phyloP scores from a whole-genome alignment of 2,329 filamentous ascomycete genomes.

The Aspergillus quadrilineatus region DNA sequence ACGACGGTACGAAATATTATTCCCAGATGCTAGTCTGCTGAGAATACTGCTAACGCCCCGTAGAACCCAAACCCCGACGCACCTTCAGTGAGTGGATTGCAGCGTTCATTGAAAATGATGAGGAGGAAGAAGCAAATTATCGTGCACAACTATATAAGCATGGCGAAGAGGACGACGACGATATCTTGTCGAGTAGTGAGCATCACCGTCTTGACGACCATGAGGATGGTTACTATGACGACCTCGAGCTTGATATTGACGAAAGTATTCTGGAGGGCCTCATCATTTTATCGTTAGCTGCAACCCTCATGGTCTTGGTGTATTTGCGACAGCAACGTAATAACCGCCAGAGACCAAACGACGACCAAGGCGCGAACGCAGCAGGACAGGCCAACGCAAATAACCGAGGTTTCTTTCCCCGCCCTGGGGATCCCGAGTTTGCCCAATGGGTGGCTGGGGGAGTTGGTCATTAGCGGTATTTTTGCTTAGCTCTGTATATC shows the following conservation, averaged over 20 bases:
- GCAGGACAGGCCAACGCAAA: constrained; percentile 26
- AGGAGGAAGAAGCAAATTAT: constrained; percentile 63
- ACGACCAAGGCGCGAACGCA: constrained; percentile 29
- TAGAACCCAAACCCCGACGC: constrained; percentile 70
- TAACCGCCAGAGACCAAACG: constrained; percentile 37
- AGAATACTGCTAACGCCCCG: constrained; percentile 28
- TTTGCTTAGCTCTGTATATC: constrained; percentile 8
- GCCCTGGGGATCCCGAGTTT: constrained; percentile 65
- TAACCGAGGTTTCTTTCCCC: constrained; percentile 62
- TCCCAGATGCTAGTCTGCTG: neutral
- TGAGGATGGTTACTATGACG: constrained; percentile 58
- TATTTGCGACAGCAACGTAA: constrained; percentile 63
- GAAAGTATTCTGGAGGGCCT: constrained; percentile 82
- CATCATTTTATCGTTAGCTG: constrained; percentile 75
- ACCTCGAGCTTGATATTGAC: constrained; percentile 63
- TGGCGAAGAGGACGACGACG: constrained; percentile 35
- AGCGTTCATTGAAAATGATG: constrained; percentile 75
- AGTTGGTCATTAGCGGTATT: constrained; percentile 51
- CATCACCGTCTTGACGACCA: constrained; percentile 31
- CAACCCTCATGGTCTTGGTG: constrained; percentile 71
- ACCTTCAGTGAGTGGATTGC: constrained; percentile 82
- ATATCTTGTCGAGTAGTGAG: constrained; percentile 29
- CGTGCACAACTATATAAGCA: constrained; percentile 54
- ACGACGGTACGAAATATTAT: constrained; percentile 68
- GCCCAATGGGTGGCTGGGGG: constrained; percentile 67